Evolutionary conservation across 2,329 filamentous ascomycete genomes (phyloP).

Genomic region (Alternaria viburni): DNA sequence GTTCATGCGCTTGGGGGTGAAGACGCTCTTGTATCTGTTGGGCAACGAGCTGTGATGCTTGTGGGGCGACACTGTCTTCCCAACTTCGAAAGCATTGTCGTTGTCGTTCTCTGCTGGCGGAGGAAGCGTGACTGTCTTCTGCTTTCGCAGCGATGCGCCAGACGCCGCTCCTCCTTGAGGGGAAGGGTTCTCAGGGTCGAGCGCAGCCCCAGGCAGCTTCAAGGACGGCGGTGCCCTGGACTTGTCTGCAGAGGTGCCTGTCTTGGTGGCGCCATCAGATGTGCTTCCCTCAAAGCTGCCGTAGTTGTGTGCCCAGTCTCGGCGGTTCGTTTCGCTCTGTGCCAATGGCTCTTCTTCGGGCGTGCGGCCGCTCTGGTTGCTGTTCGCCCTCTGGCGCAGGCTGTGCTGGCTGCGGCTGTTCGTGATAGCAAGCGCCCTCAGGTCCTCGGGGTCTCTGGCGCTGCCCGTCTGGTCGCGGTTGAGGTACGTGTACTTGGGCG

Average conservation of each 20-base stretch:
- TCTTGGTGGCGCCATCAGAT: conserved; percentile 21
- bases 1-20: conserved; percentile 51
- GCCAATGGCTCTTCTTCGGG: conserved; percentile 43
- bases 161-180: conserved; percentile 24
- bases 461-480: conserved; percentile 37
- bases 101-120: conserved; percentile 14
- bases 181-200: conserved; percentile 52
- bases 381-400: conserved; percentile 19
- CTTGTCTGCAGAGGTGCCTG: conserved; percentile 11
- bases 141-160: conserved; percentile 15
- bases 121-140: conserved; percentile 28
- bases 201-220: conserved; percentile 67
- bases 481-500: conserved; percentile 52
- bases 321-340: conserved; percentile 16
- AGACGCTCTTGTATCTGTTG: conserved; percentile 44
- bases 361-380: conserved; percentile 18
- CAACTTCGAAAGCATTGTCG: conserved; percentile 54
- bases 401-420: conserved; percentile 31
- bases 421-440: conserved; percentile 32
- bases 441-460: conserved; percentile 28
- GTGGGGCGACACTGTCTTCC: conserved; percentile 46
- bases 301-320: conserved; percentile 58
- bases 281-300: conserved; percentile 69
- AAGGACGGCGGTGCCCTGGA: conserved; percentile 56
- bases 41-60: conserved; percentile 38